A percentile compares a stretch with the other conserved stretches of the same genome.
These are phyloP conservation scores for Albifimbria verrucaria DNA, from an alignment of 2,329 filamentous ascomycete species.

Conservation along the genomic window DNA sequence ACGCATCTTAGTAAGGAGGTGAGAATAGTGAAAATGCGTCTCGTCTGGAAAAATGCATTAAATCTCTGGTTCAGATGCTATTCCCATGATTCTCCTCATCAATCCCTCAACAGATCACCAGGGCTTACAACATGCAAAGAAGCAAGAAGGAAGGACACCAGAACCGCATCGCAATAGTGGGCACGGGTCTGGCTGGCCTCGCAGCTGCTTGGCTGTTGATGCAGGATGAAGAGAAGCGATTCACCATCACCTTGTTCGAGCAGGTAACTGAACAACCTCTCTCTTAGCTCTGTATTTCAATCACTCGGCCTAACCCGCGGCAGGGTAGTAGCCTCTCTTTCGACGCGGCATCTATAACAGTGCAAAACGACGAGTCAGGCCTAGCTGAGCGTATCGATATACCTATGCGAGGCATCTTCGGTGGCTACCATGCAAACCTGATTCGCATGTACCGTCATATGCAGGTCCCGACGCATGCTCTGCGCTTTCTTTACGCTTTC, in stretches of 20 bases:
- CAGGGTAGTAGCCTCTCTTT: constrained; percentile 33
- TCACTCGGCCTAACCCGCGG: constrained; percentile 29
- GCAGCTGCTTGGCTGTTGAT: constrained; percentile 32
- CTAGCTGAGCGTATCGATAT: constrained; percentile 33
- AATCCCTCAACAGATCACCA: no score
- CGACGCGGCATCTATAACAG: constrained; percentile 34
- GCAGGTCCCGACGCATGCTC: constrained; percentile 43
- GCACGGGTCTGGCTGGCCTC: constrained; percentile 34
- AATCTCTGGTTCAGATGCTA: no score
- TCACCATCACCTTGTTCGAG: constrained; percentile 32
- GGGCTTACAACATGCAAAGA: no score
- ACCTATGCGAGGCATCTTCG: constrained; percentile 34
- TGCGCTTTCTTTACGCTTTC: constrained; percentile 53
- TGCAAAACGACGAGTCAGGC: constrained; percentile 26
- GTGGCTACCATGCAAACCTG: constrained; percentile 52
- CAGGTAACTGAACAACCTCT: constrained; percentile 22
- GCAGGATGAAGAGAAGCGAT: constrained; percentile 25
- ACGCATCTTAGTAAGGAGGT: no score
- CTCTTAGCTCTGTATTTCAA: not conserved
- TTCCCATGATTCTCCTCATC: no score
- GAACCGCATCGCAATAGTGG: constrained; percentile 27
- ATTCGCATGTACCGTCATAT: constrained; percentile 54
- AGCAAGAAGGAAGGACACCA: no score
- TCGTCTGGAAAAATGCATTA: no score
- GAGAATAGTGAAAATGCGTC: no score